phyloP scores from a whole-genome alignment of 441 rosid genomes.

The Omphalea diandra region DNA sequence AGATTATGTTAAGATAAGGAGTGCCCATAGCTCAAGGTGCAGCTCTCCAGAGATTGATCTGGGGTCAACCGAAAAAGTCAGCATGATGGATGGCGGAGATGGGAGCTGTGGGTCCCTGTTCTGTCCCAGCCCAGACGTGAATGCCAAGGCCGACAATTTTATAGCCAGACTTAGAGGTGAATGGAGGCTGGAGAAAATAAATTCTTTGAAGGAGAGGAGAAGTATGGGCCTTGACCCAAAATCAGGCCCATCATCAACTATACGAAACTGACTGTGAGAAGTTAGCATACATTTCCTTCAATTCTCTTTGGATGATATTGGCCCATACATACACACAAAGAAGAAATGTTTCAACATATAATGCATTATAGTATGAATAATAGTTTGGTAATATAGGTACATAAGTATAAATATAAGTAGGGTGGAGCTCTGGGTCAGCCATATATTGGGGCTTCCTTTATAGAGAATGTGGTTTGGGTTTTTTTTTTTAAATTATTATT shows the following conservation, averaged over 20 bases:
- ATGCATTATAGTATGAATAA: background rate
- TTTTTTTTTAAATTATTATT: background rate
- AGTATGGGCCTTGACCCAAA: constrained; percentile 27
- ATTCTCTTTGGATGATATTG: constrained; percentile 10
- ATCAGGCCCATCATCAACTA: background rate
- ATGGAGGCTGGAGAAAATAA: constrained; percentile 76
- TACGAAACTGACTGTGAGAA: background rate
- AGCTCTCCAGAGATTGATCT: constrained; percentile 53
- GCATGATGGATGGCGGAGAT: constrained; percentile 29
- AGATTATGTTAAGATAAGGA: constrained; percentile 49
- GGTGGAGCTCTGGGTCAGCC: constrained; percentile 16
- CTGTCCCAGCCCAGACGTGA: constrained; percentile 84
- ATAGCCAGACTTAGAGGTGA: constrained; percentile 71
- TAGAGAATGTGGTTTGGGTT: constrained; percentile 6
- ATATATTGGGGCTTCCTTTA: constrained; percentile 16
- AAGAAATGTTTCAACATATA: background rate
- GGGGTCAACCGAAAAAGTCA: constrained; percentile 27
- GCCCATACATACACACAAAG: background rate
- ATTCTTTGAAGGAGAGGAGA: constrained; percentile 53
- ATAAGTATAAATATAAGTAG: background rate
- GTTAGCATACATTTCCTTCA: background rate
- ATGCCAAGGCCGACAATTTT: constrained; percentile 70
- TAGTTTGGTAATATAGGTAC: background rate
- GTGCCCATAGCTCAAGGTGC: constrained; percentile 55
- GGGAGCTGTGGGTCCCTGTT: constrained; percentile 29